Conservation (phyloP, 2,329 filamentous ascomycete species). For the Sporothrix curviconia region DNA sequence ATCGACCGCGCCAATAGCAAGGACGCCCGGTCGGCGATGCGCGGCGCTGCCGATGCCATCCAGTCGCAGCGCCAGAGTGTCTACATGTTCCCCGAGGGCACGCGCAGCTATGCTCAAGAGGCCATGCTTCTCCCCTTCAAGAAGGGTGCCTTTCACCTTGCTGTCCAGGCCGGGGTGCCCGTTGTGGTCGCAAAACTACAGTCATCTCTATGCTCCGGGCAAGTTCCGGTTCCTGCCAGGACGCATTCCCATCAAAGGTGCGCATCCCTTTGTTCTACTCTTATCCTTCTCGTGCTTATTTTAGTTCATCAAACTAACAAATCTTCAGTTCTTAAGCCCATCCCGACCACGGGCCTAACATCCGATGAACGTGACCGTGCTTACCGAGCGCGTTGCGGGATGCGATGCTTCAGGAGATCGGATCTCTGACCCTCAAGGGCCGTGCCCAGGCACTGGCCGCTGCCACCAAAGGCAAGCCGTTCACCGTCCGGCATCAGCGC, state of each 20-base stretch:
- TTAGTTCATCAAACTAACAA: neutral
- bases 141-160: slow-evolving; percentile 96
- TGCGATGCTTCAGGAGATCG: slow-evolving; percentile 64
- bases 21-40: slow-evolving; percentile 79
- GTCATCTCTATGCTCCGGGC: slow-evolving; percentile 62
- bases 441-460: slow-evolving; percentile 5
- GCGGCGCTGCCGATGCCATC: slow-evolving; percentile 76
- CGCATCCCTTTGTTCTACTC: slow-evolving; percentile 19
- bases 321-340: slow-evolving; percentile 68
- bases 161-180: slow-evolving; percentile 86
- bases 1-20: slow-evolving; percentile 84
- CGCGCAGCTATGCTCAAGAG: slow-evolving; percentile 77
- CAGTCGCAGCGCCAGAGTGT: slow-evolving; percentile 64
- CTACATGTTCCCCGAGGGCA: slow-evolving; percentile 88
- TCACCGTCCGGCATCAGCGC: neutral
- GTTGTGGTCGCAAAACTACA: slow-evolving; percentile 81
- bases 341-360: slow-evolving; percentile 67
- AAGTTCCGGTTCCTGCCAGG: slow-evolving; percentile 60
- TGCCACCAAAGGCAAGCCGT: neutral
- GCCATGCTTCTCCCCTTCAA: slow-evolving; percentile 90
- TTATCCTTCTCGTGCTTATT: slow-evolving; percentile 7
- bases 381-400: slow-evolving; percentile 63
- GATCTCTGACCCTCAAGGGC: slow-evolving; percentile 46
- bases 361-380: slow-evolving; percentile 69
- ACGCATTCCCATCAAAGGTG: slow-evolving; percentile 69